Evolutionary conservation across 169 alveolate genomes (phyloP).

Genomic region (Plasmodium gonderi): DNA sequence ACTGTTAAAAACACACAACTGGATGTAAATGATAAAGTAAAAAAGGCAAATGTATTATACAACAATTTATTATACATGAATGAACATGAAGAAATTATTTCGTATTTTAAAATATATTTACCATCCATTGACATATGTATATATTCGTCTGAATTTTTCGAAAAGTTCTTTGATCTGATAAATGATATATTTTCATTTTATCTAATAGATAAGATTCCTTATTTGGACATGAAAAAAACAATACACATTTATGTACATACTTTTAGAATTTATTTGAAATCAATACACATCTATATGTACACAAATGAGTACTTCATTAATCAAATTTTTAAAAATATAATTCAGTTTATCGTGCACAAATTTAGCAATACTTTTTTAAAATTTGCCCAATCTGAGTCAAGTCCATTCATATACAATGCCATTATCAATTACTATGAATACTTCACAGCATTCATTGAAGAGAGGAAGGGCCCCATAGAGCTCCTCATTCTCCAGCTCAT

Average conservation of each 20-base stretch:
- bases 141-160: conserved; percentile 40
- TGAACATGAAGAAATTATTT: conserved; percentile 53
- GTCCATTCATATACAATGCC: background rate
- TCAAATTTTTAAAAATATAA: background rate
- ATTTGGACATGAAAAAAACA: background rate
- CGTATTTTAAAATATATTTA: conserved; percentile 1
- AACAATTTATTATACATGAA: conserved; percentile 39
- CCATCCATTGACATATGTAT: background rate
- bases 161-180: conserved; percentile 18
- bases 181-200: conserved; percentile 14
- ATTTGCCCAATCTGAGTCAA: conserved; percentile 15
- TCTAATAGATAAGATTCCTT: background rate
- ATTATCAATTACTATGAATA: conserved; percentile 54
- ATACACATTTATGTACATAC: background rate
- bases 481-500: background rate
- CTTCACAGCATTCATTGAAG: conserved; percentile 59
- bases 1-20: background rate
- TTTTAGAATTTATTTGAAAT: conserved; percentile 1
- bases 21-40: conserved; percentile 26
- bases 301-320: conserved; percentile 7
- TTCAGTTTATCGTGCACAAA: background rate
- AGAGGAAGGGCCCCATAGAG: conserved; percentile 5
- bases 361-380: conserved; percentile 44
- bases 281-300: background rate
- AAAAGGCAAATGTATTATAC: background rate